Percentiles rank a stretch among this genome's conserved stretches.
Conservation (phyloP, 2,329 filamentous ascomycete species). For the Coniochaeta ligniaria region DNA sequence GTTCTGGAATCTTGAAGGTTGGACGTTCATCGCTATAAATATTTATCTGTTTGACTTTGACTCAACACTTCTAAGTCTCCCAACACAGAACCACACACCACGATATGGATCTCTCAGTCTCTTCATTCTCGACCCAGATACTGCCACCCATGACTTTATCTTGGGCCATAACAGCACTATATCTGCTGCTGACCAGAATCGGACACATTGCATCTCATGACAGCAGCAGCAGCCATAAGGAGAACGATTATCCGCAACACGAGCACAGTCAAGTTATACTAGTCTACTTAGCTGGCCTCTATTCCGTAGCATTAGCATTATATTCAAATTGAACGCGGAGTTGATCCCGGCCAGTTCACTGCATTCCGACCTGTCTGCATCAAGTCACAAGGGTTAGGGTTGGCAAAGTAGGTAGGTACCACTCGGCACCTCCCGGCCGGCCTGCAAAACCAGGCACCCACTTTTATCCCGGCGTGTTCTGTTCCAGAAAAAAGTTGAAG, state of each 20-base stretch:
- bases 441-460: not conserved
- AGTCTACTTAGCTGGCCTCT: too few relatives aligned
- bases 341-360: not conserved
- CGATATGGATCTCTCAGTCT: not conserved
- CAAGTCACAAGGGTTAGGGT: not conserved
- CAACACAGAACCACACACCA: too few relatives aligned
- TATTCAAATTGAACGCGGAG: not conserved
- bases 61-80: too few relatives aligned
- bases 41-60: not conserved
- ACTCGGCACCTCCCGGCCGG: too few relatives aligned
- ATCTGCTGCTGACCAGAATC: not conserved
- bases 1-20: not conserved
- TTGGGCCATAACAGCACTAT: not conserved
- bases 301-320: not conserved
- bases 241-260: too few relatives aligned
- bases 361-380: too few relatives aligned
- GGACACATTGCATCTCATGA: too few relatives aligned
- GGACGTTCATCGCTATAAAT: not conserved
- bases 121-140: not conserved
- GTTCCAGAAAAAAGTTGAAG: constrained; percentile 3
- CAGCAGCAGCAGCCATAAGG: too few relatives aligned
- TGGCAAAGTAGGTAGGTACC: not conserved
- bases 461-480: not conserved
- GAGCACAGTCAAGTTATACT: too few relatives aligned
- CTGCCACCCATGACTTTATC: not conserved